A percentile compares a stretch with the other conserved stretches of the same genome.
These are phyloP conservation scores for Ceratobasidium sp. DNA, from an alignment of 1,284 basidiomycete species.

Conservation along the genomic window DNA sequence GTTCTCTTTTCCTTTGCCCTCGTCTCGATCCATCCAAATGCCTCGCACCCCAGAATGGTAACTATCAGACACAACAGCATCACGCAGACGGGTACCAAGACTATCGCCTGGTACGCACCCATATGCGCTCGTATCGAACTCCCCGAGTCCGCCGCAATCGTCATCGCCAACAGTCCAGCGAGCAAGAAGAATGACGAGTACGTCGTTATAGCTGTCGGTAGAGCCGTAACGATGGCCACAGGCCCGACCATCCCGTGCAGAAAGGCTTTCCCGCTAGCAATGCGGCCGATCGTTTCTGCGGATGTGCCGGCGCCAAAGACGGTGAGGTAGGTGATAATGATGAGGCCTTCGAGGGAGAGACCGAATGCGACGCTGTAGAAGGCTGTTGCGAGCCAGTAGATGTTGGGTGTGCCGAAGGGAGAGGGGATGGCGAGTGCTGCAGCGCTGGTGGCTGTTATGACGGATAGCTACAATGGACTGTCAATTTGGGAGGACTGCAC, in stretches of 20 bases:
- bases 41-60: conserved; percentile 29
- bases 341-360: conserved; percentile 38
- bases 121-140: conserved; percentile 14
- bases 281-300: conserved; percentile 31
- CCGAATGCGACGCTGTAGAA: conserved; percentile 32
- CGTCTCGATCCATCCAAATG: conserved; percentile 26
- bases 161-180: conserved; percentile 34
- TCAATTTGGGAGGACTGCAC: not conserved
- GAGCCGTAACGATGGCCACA: conserved; percentile 30
- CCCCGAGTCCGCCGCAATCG: conserved; percentile 23
- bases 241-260: conserved; percentile 22
- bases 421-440: conserved; percentile 41
- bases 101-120: conserved; percentile 11
- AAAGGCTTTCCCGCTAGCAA: conserved; percentile 34
- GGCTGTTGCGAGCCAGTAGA: conserved; percentile 29
- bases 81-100: conserved; percentile 20
- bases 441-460: conserved; percentile 37
- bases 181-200: conserved; percentile 35
- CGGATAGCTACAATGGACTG: not conserved
- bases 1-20: not conserved
- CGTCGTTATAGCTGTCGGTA: conserved; percentile 37
- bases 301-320: conserved; percentile 33
- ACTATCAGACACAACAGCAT: conserved; percentile 14
- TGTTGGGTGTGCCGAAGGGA: conserved; percentile 27
- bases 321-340: conserved; percentile 39